phyloP scores from a whole-genome alignment of 108 stramenopile genomes.

The Nitzschia sp. region DNA sequence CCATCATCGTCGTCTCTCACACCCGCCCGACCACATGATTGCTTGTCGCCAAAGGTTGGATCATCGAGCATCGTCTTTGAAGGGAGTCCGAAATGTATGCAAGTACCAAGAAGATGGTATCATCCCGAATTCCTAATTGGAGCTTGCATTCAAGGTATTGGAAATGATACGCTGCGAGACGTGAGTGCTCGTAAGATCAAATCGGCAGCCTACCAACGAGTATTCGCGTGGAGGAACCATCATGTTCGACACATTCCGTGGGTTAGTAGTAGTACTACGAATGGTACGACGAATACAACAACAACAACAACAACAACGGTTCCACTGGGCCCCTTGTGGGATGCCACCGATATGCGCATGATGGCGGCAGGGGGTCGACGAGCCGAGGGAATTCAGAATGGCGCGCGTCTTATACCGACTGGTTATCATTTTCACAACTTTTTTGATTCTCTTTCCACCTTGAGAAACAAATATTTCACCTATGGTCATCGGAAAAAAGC shows the following conservation, averaged over 20 bases:
- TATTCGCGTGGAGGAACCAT: neutral
- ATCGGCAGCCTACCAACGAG: neutral
- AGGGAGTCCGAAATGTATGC: neutral
- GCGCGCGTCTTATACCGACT: slow-evolving; percentile 13
- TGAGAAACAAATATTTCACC: slow-evolving; percentile 49
- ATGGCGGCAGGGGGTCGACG: neutral
- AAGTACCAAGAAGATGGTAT: slow-evolving; percentile 24
- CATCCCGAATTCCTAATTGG: slow-evolving; percentile 59
- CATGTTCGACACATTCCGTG: neutral
- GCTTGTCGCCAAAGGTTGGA: slow-evolving; percentile 35
- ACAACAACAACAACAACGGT: too few relatives aligned
- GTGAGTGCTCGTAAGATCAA: neutral
- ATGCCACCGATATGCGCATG: slow-evolving; percentile 1
- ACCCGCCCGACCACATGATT: slow-evolving; percentile 1
- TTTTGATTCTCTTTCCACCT: slow-evolving; percentile 27
- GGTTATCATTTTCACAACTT: slow-evolving; percentile 68
- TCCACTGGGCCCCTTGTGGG: neutral
- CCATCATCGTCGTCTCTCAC: neutral
- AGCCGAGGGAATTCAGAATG: neutral
- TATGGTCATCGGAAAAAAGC: slow-evolving; percentile 43
- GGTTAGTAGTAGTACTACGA: neutral
- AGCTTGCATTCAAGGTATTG: slow-evolving; percentile 35
- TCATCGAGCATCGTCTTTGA: slow-evolving; percentile 31
- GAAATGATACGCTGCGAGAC: neutral
- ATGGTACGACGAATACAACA: neutral